phyloP scores from a whole-genome alignment of 1,284 basidiomycete genomes.

The Puccinia polysora region DNA sequence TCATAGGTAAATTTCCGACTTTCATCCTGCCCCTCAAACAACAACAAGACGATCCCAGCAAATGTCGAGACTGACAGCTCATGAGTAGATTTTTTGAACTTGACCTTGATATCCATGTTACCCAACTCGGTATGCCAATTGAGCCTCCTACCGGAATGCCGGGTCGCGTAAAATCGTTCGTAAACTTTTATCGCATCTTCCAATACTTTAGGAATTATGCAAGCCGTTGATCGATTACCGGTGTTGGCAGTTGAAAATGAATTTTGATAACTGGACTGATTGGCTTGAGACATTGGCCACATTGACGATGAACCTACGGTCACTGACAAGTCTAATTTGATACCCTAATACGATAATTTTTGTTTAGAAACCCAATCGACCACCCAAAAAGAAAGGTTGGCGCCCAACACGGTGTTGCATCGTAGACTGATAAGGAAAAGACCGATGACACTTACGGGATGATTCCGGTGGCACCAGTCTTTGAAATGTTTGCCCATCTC shows the following conservation, averaged over 20 bases:
- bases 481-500: conserved; percentile 77
- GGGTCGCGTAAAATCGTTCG: conserved; percentile 80
- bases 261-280: conserved; percentile 55
- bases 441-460: conserved; percentile 49
- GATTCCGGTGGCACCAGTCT: conserved; percentile 58
- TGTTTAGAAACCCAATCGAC: too few species aligned
- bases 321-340: conserved; percentile 73
- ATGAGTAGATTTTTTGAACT: conserved; percentile 74
- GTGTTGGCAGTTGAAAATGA: not conserved
- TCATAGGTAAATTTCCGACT: conserved; percentile 69
- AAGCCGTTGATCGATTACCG: conserved; percentile 54
- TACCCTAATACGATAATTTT: too few species aligned
- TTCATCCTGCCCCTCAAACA: conserved; percentile 72
- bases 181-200: conserved; percentile 68
- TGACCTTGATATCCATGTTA: conserved; percentile 78
- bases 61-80: conserved; percentile 92
- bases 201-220: conserved; percentile 66
- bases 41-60: conserved; percentile 76
- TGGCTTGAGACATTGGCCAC: conserved; percentile 70
- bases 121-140: conserved; percentile 93
- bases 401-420: too few species aligned
- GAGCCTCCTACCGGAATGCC: conserved; percentile 81
- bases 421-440: too few species aligned
- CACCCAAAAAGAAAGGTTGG: not conserved
- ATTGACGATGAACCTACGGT: conserved; percentile 87